Evolutionary conservation across 2,329 filamentous ascomycete genomes (phyloP).

Genomic region (Knoxdaviesia capensis): DNA sequence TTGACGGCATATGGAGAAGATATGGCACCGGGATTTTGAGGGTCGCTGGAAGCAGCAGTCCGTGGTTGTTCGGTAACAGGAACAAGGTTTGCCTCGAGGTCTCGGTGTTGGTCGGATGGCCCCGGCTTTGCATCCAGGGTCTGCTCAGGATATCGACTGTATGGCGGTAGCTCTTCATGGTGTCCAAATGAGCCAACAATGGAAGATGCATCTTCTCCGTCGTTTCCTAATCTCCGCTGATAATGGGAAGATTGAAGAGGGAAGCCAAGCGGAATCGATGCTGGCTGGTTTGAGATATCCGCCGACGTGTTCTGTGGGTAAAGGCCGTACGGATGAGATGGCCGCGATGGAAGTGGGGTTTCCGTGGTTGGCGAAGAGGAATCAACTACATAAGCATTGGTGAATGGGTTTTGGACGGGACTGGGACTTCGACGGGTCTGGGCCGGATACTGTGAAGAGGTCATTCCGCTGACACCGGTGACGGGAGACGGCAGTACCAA

Average conservation of each 20-base stretch:
- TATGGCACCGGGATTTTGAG: constrained; percentile 1
- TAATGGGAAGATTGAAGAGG: constrained; percentile 46
- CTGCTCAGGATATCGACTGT: constrained; percentile 73
- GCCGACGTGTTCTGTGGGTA: constrained; percentile 53
- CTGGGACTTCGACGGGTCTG: constrained; percentile 2
- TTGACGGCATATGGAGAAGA: background rate
- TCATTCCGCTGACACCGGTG: constrained; percentile 1
- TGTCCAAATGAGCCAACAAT: constrained; percentile 78
- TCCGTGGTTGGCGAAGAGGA: background rate
- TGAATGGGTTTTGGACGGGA: constrained; percentile 5
- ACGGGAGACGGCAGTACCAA: background rate
- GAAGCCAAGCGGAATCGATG: constrained; percentile 51
- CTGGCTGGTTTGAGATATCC: constrained; percentile 23
- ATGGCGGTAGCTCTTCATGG: constrained; percentile 78
- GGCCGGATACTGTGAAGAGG: constrained; percentile 2
- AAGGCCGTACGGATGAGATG: constrained; percentile 71
- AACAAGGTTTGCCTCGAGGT: background rate
- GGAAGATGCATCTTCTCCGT: constrained; percentile 72
- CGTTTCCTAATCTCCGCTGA: constrained; percentile 52
- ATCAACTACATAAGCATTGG: background rate
- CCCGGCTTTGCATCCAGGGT: constrained; percentile 31
- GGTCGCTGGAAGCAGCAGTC: background rate
- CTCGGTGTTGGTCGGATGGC: background rate
- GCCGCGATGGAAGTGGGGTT: constrained; percentile 30
- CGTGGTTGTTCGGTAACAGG: background rate